Evolutionary conservation across 345 rosid species (phyloP), one percentile per base, ranked within the genome.

Genomic region (Tarenaya hassleriana): DNA sequence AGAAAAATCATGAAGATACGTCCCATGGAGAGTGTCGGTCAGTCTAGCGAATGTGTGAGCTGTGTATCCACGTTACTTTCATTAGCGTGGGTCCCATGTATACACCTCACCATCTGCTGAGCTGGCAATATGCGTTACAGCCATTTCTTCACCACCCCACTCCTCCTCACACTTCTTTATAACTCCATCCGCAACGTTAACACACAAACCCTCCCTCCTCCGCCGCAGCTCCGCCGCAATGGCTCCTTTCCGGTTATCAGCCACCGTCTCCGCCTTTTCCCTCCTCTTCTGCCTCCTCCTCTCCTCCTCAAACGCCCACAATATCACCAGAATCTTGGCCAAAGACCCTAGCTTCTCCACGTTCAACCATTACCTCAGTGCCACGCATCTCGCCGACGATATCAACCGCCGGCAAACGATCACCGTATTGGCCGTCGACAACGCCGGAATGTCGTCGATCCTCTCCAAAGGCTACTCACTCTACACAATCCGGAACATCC

Each of bases 351-450:
- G 61, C 1, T 75, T 88, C 81, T 92, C 96, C 71, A 81, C 95
- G 41, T 92, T 92, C 83, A 92, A 92, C 69, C 98, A 81, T 52
- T 92, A 88, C 84, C 94, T 92, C 40, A 69, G 88, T 31, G 8
- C 58, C 14, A 88, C 98, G 42, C 96, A 81, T 77, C 88, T 92
- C 16, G 94, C 96, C 16, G 68, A 58, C 7, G 95, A 88, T 48
- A 88, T 92, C 71, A 88, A 88, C 79, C 74, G 84, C 52, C 84
- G 83, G 0, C 72, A 74, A 54, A 92, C 96, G 44, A 85, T 92
- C 68, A 92, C 98, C 8, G 81, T 92, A 18, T 77, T 83, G 10
- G 91, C 90, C 56, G 80, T 92, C 29, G 94, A 88, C 75, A 83
- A 92, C 64, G 56, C 86, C 3, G 98, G 84, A 51, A 88, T 88